These are phyloP conservation scores for Mayamaea pseudoterrestris DNA, from an alignment of 108 stramenopile species.

Conservation along the genomic window DNA sequence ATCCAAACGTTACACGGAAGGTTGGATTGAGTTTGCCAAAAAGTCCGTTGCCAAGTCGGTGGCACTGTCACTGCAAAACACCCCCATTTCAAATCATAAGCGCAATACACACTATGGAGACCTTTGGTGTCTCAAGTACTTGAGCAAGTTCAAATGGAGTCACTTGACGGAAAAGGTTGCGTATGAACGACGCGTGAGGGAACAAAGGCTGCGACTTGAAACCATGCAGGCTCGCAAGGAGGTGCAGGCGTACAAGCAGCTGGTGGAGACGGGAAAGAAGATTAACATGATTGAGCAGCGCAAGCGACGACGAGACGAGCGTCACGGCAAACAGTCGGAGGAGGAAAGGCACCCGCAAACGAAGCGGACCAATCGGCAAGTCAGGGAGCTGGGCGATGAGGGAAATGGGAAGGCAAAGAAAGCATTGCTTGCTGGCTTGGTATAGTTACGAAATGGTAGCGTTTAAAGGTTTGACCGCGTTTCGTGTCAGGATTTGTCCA, in stretches of 20 bases:
- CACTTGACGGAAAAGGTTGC: slow-evolving; percentile 96
- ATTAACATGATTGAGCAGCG: slow-evolving; percentile 84
- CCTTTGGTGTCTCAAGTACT: slow-evolving; percentile 93
- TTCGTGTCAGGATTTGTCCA: too few species aligned
- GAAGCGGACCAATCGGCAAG: too few species aligned
- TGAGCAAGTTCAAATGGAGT: slow-evolving; percentile 90
- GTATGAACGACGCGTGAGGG: slow-evolving; percentile 87
- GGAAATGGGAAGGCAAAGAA: too few species aligned
- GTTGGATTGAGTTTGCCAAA: slow-evolving; percentile 94
- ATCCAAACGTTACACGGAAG: slow-evolving; percentile 83
- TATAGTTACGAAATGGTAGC: too few species aligned
- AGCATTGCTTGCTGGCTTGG: too few species aligned
- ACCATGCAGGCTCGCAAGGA: slow-evolving; percentile 84
- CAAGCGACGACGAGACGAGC: slow-evolving; percentile 51
- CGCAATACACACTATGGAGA: slow-evolving; percentile 72
- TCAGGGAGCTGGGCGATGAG: too few species aligned
- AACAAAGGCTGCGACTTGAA: slow-evolving; percentile 82
- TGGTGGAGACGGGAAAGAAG: slow-evolving; percentile 84
- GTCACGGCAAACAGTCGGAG: slow-evolving; percentile 4
- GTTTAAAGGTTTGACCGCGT: too few species aligned
- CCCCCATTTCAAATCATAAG: slow-evolving; percentile 69
- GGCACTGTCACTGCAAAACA: slow-evolving; percentile 76
- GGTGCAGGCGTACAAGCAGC: slow-evolving; percentile 77
- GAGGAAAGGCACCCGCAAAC: too few species aligned
- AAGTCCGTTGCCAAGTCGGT: slow-evolving; percentile 79